Conservation (phyloP, 345 rosid genomes). For the Kernera saxatilis region DNA sequence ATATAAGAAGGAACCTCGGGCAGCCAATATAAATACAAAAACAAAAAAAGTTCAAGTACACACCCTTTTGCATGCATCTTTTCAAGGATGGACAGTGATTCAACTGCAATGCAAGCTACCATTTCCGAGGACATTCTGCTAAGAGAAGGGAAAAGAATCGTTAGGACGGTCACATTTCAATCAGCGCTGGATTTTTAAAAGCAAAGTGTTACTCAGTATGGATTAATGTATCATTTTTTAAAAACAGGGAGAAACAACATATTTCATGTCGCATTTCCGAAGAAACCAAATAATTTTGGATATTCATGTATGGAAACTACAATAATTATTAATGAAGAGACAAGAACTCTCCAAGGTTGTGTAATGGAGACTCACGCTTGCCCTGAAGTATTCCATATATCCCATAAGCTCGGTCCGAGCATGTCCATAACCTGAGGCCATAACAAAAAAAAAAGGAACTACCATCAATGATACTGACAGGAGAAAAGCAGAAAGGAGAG, state of each 20-base stretch:
- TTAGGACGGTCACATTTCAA: background rate
- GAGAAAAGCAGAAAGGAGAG: conserved; percentile 11
- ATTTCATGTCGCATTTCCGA: background rate
- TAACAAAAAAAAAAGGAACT: background rate
- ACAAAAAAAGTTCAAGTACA: conserved; percentile 16
- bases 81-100: conserved; percentile 86
- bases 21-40: background rate
- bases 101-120: conserved; percentile 97
- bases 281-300: background rate
- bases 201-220: background rate
- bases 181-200: background rate
- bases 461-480: conserved; percentile 13
- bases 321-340: background rate
- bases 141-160: background rate
- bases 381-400: conserved; percentile 91
- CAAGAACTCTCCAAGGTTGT: background rate
- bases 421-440: conserved; percentile 91
- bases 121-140: conserved; percentile 90
- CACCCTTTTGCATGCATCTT: conserved; percentile 94
- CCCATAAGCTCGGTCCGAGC: conserved; percentile 99
- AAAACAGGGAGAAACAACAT: background rate
- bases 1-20: background rate
- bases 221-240: background rate
- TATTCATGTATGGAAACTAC: background rate
- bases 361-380: conserved; percentile 67